A percentile compares a stretch with the other conserved stretches of the same genome.
Conservation (phyloP, 202 grass and related monocot genomes). For the Setaria viridis region DNA sequence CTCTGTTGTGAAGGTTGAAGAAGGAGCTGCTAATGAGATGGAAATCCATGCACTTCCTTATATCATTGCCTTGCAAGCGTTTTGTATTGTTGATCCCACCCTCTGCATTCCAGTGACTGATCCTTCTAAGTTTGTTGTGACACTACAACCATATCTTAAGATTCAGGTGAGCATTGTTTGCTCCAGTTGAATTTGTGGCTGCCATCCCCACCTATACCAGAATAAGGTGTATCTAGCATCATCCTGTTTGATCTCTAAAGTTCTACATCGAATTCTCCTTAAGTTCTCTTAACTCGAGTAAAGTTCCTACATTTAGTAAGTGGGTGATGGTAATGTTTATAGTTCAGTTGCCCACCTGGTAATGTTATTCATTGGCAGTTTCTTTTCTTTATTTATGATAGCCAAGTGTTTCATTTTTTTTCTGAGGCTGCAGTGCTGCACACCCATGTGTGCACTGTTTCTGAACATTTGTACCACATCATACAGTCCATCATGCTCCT, state of each 20-base stretch:
- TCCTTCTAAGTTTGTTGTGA: slow-evolving; percentile 98
- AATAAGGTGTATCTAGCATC: slow-evolving; percentile 30
- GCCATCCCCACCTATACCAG: slow-evolving; percentile 6
- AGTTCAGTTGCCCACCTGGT: slow-evolving; percentile 1
- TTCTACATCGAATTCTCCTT: slow-evolving; percentile 12
- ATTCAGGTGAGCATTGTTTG: slow-evolving; percentile 70
- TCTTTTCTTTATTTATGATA: slow-evolving; percentile 28
- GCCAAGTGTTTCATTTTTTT: slow-evolving; percentile 15
- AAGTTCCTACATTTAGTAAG: slow-evolving; percentile 6
- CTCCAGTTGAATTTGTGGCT: slow-evolving; percentile 24
- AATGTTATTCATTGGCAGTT: slow-evolving; percentile 15
- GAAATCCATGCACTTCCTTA: slow-evolving; percentile 85
- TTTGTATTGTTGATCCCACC: slow-evolving; percentile 92
- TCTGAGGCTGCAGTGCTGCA: neutral
- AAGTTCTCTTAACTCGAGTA: slow-evolving; percentile 16
- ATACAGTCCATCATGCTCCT: slow-evolving; percentile 22
- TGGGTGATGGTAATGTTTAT: slow-evolving; percentile 12
- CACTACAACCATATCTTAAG: slow-evolving; percentile 98
- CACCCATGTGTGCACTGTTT: slow-evolving; percentile 1
- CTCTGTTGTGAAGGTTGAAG: slow-evolving; percentile 73
- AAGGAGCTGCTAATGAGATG: slow-evolving; percentile 74
- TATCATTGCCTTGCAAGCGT: slow-evolving; percentile 93
- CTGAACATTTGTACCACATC: slow-evolving; percentile 20
- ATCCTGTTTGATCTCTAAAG: slow-evolving; percentile 5
- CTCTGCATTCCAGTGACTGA: slow-evolving; percentile 93